Evolutionary conservation across 768 basidiomycete genomes (phyloP), one percentile per base, ranked within the genome.

Genomic region (Lactarius hatsudake): DNA sequence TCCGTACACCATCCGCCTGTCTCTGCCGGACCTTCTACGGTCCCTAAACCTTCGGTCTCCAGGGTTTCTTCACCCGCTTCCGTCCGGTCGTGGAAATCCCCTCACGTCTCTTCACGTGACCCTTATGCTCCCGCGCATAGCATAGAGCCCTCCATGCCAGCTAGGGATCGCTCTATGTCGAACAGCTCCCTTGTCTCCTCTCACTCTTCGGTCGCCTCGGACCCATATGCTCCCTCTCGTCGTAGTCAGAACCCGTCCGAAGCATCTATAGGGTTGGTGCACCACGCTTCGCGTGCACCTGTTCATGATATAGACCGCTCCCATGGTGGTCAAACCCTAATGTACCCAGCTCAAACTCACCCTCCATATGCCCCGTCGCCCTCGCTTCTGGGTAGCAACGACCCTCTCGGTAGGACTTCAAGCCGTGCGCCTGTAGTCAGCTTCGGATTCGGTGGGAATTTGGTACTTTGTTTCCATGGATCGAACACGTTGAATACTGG

Each of bases 371-470:
- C 91, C 1, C 93, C 93, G 20, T 94, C 93, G 0, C 90, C 93
- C 0, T 93, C 93, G 0, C 79, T 93, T 23, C 74, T 93, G 55
- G 93, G 91, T 32, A 84, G 88, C 8, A 93, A 94, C 71, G 93
- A 94, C 74, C 91, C 91, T 6, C 78, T 94, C 2, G 87, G 88
- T 34, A 85, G 93, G 54, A 87, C 89, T 6, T 81, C 87, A 3
- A 85, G 84, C 63, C 85, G 86, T 43, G 85, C 88, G 10, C 96
- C 96, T 0, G 81, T 97, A 34, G 80, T 96, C 62, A 90, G 87
- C 68, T 97, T 98, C 72, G 96, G 96, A 0, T 95, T 96, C 72
- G 94, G 94, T n/a, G 96, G 96, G 13, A 90, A 90, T 73, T 72
- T 98, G 65, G 83, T 96, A 10, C 89, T 93, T 9, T 96, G 92